Evolutionary conservation across 768 basidiomycete species (phyloP).

Genomic region (Mycena maculata): DNA sequence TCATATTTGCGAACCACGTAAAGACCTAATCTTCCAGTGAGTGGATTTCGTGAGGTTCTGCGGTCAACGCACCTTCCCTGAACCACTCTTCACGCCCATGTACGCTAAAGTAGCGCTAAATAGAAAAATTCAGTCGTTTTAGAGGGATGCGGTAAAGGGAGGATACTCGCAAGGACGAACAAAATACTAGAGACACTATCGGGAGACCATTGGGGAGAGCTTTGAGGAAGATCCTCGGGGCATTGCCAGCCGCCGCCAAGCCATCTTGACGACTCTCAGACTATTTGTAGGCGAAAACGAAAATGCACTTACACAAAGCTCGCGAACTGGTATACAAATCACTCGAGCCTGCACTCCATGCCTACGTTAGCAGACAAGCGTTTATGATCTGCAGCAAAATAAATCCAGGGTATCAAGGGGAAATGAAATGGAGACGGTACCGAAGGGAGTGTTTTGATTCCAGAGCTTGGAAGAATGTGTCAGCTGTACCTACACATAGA

Average conservation of each 20-base stretch:
- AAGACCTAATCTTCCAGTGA: constrained; percentile 56
- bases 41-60: no score
- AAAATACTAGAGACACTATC: constrained; percentile 75
- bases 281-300: background rate
- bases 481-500: no score
- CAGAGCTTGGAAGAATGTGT: constrained; percentile 59
- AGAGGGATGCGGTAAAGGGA: no score
- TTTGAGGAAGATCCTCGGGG: constrained; percentile 80
- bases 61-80: no score
- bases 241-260: constrained; percentile 82
- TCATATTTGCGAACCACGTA: constrained; percentile 82
- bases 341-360: constrained; percentile 92
- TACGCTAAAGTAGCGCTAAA: constrained; percentile 68
- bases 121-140: background rate
- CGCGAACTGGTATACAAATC: constrained; percentile 92
- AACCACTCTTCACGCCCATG: constrained; percentile 72
- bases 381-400: constrained; percentile 79
- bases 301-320: constrained; percentile 73
- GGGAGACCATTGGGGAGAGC: constrained; percentile 83
- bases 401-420: no score
- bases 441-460: constrained; percentile 87
- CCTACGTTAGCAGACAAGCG: constrained; percentile 85
- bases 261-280: constrained; percentile 65
- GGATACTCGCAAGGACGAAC: constrained; percentile 60
- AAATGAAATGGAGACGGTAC: no score